Evolutionary conservation across 2,329 filamentous ascomycete genomes (phyloP).

Genomic region (Fusarium mexicanum): DNA sequence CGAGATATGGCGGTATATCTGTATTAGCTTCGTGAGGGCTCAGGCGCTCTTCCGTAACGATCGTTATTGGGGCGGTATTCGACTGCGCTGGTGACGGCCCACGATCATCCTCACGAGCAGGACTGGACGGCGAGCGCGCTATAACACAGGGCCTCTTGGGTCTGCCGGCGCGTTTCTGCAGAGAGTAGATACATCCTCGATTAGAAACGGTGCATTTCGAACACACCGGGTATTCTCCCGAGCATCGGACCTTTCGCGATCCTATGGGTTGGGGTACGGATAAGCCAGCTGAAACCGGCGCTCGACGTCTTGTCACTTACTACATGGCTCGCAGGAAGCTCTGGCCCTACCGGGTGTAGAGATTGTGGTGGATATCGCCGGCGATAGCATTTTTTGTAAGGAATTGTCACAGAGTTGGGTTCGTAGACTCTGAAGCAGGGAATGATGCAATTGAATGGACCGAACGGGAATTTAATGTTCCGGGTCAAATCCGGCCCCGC

Average conservation of each 20-base stretch:
- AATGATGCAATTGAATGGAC: background rate
- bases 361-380: background rate
- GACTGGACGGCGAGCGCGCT: background rate
- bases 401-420: too few relatives aligned
- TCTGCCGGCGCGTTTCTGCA: background rate
- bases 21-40: background rate
- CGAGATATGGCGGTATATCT: background rate
- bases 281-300: background rate
- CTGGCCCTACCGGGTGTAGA: background rate
- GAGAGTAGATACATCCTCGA: background rate
- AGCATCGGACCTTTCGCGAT: constrained; percentile 11
- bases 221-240: background rate
- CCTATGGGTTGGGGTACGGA: background rate
- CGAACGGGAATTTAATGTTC: background rate
- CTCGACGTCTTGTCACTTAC: background rate
- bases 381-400: background rate
- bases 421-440: background rate
- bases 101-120: background rate
- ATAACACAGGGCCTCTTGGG: background rate
- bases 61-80: background rate
- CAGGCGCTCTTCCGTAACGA: background rate
- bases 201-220: background rate
- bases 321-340: background rate
- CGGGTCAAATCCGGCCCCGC: background rate
- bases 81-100: background rate